A percentile compares a stretch with the other conserved stretches of the same genome.
Conservation (phyloP, 2,329 filamentous ascomycete species). For the Macrophomina tecta region DNA sequence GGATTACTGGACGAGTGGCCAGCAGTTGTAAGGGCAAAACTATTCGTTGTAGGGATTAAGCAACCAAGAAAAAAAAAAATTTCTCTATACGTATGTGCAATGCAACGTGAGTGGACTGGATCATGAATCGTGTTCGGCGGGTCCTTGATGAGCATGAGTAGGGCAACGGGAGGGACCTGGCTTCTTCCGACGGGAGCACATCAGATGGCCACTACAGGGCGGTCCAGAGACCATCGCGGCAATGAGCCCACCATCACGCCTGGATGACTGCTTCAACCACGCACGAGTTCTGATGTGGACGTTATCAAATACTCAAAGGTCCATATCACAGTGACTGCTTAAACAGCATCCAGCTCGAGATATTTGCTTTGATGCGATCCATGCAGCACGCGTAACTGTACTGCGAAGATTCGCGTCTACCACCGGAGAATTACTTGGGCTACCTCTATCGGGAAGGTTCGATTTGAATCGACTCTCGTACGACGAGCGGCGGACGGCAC, state of each 20-base stretch:
- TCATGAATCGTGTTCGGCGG: neutral
- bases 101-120: neutral
- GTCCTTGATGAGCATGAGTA: neutral
- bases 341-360: too few relatives aligned
- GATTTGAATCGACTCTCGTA: neutral
- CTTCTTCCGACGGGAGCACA: neutral
- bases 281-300: too few relatives aligned
- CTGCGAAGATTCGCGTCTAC: neutral
- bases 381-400: too few relatives aligned
- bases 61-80: constrained; percentile 4
- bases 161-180: neutral
- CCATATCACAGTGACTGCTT: too few relatives aligned
- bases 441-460: neutral
- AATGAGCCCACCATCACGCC: too few relatives aligned
- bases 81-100: neutral
- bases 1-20: constrained; percentile 9
- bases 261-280: too few relatives aligned
- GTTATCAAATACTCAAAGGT: too few relatives aligned
- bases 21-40: constrained; percentile 4
- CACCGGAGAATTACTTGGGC: too few relatives aligned
- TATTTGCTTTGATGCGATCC: too few relatives aligned
- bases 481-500: constrained; percentile 3
- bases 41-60: constrained; percentile 15
- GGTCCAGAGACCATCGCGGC: neutral
- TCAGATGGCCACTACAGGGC: neutral